Base-by-base conservation (phyloP, 169 alveolate genomes). In the Amoebophrya sp. region DNA sequence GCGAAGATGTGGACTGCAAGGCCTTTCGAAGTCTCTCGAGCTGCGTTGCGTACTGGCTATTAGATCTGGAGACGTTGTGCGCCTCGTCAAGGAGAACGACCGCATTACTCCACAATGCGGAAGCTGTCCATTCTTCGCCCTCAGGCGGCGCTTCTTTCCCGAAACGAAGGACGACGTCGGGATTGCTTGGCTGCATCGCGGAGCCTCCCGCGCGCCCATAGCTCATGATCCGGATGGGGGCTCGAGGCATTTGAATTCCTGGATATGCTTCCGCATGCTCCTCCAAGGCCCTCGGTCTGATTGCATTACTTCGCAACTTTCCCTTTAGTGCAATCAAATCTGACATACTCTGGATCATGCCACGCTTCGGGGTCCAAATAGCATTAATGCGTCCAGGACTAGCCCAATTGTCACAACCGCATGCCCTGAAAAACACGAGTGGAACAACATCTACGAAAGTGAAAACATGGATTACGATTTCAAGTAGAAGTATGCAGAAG, bases 201-300 rank as follows among this genome's bases (percentile, higher is more conserved):
- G 39, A 26, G 83, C 83, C 83, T 29, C 83, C 83, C 36, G 83
- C 83, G 83, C 83, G 26, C 83, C 36, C 83, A 36, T 65, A 65
- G 83, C 83, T 65, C 36, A 65, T 1, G 33, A 65, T 18, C 36
- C 83, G 83, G 83, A 65, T 36, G 39, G 83, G 83, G 10, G 83
- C 83, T 26, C n/a, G 18, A 10, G 83, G 83, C 10, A 65, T 26
- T 29, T 36, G 26, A 6, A 65, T 36, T 36, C n/a, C 38, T 29
- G 83, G 83, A 26, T 6, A 65, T 10, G 10, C 33, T 18, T 65
- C 33, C 33, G n/a, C 26, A 36, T 26, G n/a, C 2, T 65, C 26
- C 26, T 6, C 12, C 83, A 36, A 29, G 12, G 26, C 2, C 2
- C 33, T 18, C 33, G 18, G 39, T 6, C 36, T 1, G 83, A 65